A percentile compares a stretch with the other conserved stretches of the same genome.
phyloP scores from a whole-genome alignment of 108 stramenopile species.

The Epithemia pelagica region DNA sequence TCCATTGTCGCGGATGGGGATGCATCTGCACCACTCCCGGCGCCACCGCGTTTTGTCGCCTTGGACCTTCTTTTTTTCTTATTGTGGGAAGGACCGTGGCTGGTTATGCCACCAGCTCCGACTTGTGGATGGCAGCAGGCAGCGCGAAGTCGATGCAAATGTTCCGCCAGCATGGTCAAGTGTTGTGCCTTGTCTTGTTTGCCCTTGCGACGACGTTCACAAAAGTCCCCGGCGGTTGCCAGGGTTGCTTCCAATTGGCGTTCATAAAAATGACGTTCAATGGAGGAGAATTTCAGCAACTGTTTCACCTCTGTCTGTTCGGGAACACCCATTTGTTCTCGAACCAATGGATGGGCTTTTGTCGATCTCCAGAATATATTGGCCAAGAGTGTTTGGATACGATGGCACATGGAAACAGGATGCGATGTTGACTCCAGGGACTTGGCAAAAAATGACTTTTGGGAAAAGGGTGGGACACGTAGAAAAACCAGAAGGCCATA shows the following conservation, averaged over 20 bases:
- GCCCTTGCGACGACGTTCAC: constrained; percentile 5
- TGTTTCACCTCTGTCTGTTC: constrained; percentile 50
- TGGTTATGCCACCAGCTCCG: constrained; percentile 50
- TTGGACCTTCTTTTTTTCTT: constrained; percentile 2
- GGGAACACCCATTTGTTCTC: constrained; percentile 61
- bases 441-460: constrained; percentile 34
- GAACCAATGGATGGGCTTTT: constrained; percentile 34
- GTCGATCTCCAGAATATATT: constrained; percentile 63
- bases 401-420: constrained; percentile 7
- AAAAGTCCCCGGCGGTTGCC: constrained; percentile 13
- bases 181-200: constrained; percentile 19
- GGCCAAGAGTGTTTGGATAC: constrained; percentile 32
- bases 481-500: constrained; percentile 57
- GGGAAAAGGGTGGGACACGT: constrained; percentile 36
- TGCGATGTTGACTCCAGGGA: constrained; percentile 20
- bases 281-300: constrained; percentile 42
- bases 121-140: constrained; percentile 80
- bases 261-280: constrained; percentile 62
- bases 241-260: constrained; percentile 47
- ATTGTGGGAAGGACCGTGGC: too few species aligned
- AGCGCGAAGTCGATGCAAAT: constrained; percentile 46
- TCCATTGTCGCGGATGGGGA: too few species aligned
- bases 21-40: constrained; percentile 4
- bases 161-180: constrained; percentile 23
- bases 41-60: constrained; percentile 9